These are phyloP conservation scores for Gonapodya sp. DNA, from an alignment of 192 early-diverging fungal genomes.

Conservation along the genomic window DNA sequence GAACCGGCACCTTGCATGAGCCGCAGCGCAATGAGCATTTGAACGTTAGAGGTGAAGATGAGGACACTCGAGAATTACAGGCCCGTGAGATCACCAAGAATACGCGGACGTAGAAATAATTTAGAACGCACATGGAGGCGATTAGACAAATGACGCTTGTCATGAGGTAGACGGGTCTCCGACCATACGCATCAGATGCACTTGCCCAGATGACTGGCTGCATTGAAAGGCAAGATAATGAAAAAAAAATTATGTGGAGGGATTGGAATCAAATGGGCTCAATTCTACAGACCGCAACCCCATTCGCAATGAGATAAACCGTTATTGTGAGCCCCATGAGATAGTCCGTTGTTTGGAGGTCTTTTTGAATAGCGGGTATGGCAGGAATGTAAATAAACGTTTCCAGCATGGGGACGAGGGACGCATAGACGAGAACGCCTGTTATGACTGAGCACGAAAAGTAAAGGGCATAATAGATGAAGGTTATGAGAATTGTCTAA, in stretches of 20 bases:
- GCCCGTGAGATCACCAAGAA: too few species aligned
- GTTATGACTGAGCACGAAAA: neutral
- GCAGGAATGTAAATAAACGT: neutral
- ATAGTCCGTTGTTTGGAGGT: neutral
- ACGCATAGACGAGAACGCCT: neutral
- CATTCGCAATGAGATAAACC: neutral
- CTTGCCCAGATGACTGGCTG: neutral
- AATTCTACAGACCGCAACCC: neutral
- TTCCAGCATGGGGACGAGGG: neutral
- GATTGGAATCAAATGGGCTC: too few species aligned
- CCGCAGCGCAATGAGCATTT: slow-evolving; percentile 2
- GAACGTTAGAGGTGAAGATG: neutral
- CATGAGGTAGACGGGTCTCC: neutral
- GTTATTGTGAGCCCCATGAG: neutral
- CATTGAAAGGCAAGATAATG: neutral
- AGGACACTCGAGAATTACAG: neutral
- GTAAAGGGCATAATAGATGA: too few species aligned
- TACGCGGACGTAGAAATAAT: too few species aligned
- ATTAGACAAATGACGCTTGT: neutral
- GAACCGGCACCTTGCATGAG: slow-evolving; percentile 3
- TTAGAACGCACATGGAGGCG: neutral
- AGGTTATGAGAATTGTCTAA: too few species aligned
- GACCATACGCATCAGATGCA: neutral
- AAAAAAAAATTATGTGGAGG: neutral
- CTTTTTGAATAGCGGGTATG: neutral